These are phyloP conservation scores for Diaporthe citri DNA, from an alignment of 2,329 filamentous ascomycete genomes.

Conservation along the genomic window DNA sequence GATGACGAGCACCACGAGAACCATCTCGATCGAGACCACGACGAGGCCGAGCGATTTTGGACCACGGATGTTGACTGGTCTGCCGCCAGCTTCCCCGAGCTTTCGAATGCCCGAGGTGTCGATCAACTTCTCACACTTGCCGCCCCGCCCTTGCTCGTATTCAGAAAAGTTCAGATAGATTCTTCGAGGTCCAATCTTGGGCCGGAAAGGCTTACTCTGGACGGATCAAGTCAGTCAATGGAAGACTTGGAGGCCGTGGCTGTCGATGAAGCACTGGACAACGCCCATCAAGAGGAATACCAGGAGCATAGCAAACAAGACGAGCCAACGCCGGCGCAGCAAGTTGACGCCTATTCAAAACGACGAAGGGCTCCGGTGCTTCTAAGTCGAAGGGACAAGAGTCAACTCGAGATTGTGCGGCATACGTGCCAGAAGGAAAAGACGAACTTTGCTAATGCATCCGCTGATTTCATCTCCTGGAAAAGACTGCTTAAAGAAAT, in stretches of 20 bases:
- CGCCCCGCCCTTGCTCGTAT: too few relatives aligned
- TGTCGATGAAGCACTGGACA: constrained; percentile 21
- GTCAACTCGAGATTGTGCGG: not conserved
- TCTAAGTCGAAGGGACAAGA: not conserved
- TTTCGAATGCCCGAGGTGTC: not conserved
- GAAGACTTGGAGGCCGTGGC: constrained; percentile 1
- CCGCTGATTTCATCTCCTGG: constrained; percentile 9
- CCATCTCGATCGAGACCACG: not conserved
- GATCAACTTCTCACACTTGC: not conserved
- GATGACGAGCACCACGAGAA: not conserved
- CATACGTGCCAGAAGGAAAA: too few relatives aligned
- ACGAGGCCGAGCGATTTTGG: not conserved
- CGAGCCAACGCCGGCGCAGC: not conserved
- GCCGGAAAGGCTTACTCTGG: not conserved
- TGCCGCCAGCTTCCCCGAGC: not conserved
- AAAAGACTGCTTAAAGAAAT: not conserved
- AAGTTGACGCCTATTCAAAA: not conserved
- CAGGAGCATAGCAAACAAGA: not conserved
- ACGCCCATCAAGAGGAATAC: not conserved
- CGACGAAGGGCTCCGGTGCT: not conserved
- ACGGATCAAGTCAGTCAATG: not conserved
- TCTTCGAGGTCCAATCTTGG: not conserved
- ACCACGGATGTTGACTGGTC: not conserved
- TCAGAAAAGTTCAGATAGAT: not conserved
- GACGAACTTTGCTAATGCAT: not conserved